Evolutionary conservation across 1,284 basidiomycete genomes (phyloP).

Genomic region (Ganoderma lingzhi): DNA sequence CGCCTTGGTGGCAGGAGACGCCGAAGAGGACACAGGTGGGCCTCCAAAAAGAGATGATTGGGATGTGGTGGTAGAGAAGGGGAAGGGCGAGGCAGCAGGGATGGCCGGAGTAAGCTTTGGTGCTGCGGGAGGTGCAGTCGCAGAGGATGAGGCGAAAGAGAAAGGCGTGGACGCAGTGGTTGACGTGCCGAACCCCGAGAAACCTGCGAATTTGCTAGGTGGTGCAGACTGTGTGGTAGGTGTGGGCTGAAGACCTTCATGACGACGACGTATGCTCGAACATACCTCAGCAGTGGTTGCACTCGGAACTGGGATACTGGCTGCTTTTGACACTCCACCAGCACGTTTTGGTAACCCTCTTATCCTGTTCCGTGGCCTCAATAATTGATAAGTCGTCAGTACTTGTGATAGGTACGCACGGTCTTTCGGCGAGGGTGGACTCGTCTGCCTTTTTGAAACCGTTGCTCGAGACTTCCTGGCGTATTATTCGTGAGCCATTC

Average conservation of each 20-base stretch:
- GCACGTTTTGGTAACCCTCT: slow-evolving; percentile 62
- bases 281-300: slow-evolving; percentile 17
- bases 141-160: slow-evolving; percentile 29
- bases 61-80: slow-evolving; percentile 33
- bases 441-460: slow-evolving; percentile 68
- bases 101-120: slow-evolving; percentile 20
- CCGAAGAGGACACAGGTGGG: slow-evolving; percentile 39
- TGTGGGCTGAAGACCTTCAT: background rate
- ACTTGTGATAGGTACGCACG: slow-evolving; percentile 46
- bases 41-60: slow-evolving; percentile 22
- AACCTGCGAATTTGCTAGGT: slow-evolving; percentile 51
- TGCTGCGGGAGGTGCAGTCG: slow-evolving; percentile 24
- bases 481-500: background rate
- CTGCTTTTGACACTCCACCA: background rate
- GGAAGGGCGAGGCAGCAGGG: slow-evolving; percentile 36
- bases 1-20: slow-evolving; percentile 46
- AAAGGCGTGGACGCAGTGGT: slow-evolving; percentile 29
- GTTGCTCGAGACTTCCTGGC: slow-evolving; percentile 51
- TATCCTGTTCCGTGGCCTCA: slow-evolving; percentile 50
- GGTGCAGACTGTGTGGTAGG: slow-evolving; percentile 19
- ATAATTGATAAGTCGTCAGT: background rate
- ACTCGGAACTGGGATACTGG: slow-evolving; percentile 13
- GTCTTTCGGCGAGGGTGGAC: slow-evolving; percentile 54
- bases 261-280: background rate
- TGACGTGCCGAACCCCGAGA: slow-evolving; percentile 56